Evolutionary conservation across 371 early-diverging fungal genomes (phyloP), one percentile per base, ranked within the genome.

Genomic region (Mucor indicus): DNA sequence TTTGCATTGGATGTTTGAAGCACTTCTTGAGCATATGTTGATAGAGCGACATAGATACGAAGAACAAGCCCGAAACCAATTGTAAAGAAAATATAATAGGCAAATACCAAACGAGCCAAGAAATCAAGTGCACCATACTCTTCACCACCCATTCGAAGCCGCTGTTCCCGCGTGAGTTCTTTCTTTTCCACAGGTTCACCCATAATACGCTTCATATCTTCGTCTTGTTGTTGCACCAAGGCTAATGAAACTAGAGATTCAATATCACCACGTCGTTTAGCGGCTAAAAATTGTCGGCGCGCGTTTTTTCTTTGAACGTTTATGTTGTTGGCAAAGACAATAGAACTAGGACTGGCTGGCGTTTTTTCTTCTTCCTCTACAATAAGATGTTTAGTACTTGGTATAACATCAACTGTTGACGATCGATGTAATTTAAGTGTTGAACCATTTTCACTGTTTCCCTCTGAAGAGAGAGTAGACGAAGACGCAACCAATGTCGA

Each of bases 101-200:
- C 8, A 10, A 70, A 66, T 11, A 75, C 70, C 8, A 75, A 37
- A 0, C 48, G 23, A 4, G 67, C 45, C 17, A 75, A 48, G 16
- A 71, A 57, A 7, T 69, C 70, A 20, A 75, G 40, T 1, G 76
- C 70, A 15, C 70, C 49, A 20, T 75, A 75, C 40, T 75, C 76
- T 16, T 65, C 65, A n/a, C 76, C 76, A 27, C 76, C 76, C 44
- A 75, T 29, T 16, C 67, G 53, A 32, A 67, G 67, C 1, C 70
- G 55, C 5, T 75, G 72, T 37, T 75, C 57, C 16, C 60, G 47
- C 0, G 76, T 72, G 24, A 75, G 43, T 15, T 75, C 68, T 30
- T 68, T 69, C 27, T 67, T 75, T 16, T 69, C 60, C 11, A 63
- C 60, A 1, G 74, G 74, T 16, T 68, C 60, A 12, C 63, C 50